These are phyloP conservation scores for Drechslerella stenobrocha DNA, from an alignment of 2,329 filamentous ascomycete genomes.

Conservation along the genomic window DNA sequence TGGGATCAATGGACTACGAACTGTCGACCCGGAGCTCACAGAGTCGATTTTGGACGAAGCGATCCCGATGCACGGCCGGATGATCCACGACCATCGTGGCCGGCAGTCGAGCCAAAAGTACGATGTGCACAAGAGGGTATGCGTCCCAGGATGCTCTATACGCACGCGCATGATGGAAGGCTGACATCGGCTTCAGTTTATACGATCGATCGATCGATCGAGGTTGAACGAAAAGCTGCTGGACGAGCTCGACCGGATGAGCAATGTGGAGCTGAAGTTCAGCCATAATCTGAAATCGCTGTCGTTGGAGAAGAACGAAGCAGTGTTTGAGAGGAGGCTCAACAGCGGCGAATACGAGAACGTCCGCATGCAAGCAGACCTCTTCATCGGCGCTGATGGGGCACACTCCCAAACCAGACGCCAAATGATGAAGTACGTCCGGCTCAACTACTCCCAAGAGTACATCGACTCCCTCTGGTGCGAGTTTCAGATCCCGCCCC, in stretches of 20 bases:
- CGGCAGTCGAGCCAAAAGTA: conserved; percentile 73
- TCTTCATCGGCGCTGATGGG: conserved; percentile 91
- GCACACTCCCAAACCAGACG: conserved; percentile 89
- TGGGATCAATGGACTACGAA: conserved; percentile 81
- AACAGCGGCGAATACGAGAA: conserved; percentile 44
- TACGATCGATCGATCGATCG: conserved; percentile 82
- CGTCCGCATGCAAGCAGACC: conserved; percentile 76
- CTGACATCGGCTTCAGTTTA: conserved; percentile 66
- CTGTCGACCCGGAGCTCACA: conserved; percentile 62
- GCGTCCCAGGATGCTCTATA: no score
- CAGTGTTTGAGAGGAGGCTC: conserved; percentile 74
- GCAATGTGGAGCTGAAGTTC: conserved; percentile 91
- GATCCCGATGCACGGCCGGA: conserved; percentile 91
- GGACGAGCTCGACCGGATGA: conserved; percentile 77
- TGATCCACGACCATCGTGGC: conserved; percentile 80
- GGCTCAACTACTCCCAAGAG: conserved; percentile 84
- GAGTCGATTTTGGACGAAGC: conserved; percentile 74
- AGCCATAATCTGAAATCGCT: conserved; percentile 90
- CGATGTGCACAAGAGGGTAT: conserved; percentile 81
- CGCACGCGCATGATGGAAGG: no score
- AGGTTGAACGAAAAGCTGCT: conserved; percentile 81
- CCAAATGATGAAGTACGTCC: conserved; percentile 92
- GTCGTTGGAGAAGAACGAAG: conserved; percentile 75
- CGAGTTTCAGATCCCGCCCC: conserved; percentile 78
- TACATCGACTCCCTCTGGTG: conserved; percentile 98